Evolutionary conservation across 805 yeast species (phyloP), one percentile per base, ranked within the genome.

Genomic region (Saccharomycopsis sp.): DNA sequence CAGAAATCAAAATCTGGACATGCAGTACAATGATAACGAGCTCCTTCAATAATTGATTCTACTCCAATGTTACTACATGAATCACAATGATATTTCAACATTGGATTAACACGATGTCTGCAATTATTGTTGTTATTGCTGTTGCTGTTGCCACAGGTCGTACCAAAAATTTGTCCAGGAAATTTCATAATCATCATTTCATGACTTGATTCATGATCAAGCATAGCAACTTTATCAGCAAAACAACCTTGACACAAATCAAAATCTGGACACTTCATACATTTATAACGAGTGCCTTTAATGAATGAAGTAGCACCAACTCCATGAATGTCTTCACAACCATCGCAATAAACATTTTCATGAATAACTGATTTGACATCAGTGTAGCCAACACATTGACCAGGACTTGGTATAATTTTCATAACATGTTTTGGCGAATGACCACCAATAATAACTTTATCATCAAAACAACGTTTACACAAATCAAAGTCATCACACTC

Each of bases 231-330:
- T 3, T 53, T 53, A 9, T 32, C 40, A 6, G 39, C 48, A 44
- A 56, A 59, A 47, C 70, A 66, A 1, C 36, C 23, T 14, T 59
- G 56, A 56, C 80, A 74, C 43, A 71, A 59, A 55, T 74, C 78
- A 55, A 61, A 72, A 52, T 75, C 69, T 3, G 59, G 56, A 54
- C 81, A 75, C 19, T 63, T 61, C 36, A 67, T 53, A 53, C 81
- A 75, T 50, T 65, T 65, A 58, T 59, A 72, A 31, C 79, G 66
- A 3, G 58, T 52, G 4, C 79, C 79, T 11, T 20, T 47, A 41
- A 64, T 60, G 34, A 34, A 43, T 5, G 19, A 3, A 28, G 17
- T 34, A 5, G 33, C 2, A 14, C 27, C 29, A 5, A 22, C 22
- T 16, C 3, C 4, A n/a, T n/a, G n/a, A n/a, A n/a, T n/a, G 5